Evolutionary conservation across 164 flowering plant genomes (phyloP).

Genomic region (Echeveria elegans): DNA sequence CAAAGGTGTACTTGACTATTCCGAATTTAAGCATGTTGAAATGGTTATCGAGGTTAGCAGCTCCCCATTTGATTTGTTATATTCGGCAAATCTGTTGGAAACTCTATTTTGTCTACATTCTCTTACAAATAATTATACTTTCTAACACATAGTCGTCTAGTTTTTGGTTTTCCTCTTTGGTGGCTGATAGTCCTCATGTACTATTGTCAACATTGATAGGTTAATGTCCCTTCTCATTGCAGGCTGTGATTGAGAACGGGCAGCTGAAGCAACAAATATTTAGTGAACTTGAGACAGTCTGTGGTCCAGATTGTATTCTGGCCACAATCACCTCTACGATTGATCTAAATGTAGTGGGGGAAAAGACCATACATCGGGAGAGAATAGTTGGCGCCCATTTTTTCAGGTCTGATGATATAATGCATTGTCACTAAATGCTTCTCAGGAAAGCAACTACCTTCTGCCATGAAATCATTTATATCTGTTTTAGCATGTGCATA

Average conservation of each 20-base stretch:
- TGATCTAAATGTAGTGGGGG: conserved; percentile 77
- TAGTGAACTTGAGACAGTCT: conserved; percentile 68
- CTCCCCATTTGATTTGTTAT: not conserved
- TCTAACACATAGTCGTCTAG: not conserved
- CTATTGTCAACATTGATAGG: not conserved
- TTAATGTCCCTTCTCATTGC: conserved; percentile 17
- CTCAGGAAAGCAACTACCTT: not conserved
- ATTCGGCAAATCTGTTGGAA: not conserved
- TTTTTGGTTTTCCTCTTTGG: not conserved
- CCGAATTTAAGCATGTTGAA: conserved; percentile 78
- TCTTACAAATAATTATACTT: not conserved
- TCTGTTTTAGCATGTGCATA: not conserved
- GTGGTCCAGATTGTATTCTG: conserved; percentile 84
- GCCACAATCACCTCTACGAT: conserved; percentile 92
- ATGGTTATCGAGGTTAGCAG: conserved; percentile 86
- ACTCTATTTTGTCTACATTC: not conserved
- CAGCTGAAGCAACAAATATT: conserved; percentile 78
- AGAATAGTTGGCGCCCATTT: conserved; percentile 96
- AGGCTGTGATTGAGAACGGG: conserved; percentile 84
- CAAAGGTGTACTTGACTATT: conserved; percentile 78
- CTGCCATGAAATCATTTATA: not conserved
- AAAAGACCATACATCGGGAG: conserved; percentile 62
- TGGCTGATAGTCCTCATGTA: not conserved
- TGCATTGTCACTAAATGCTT: not conserved
- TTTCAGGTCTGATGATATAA: conserved; percentile 54